A percentile compares a stretch with the other conserved stretches of the same genome.
Conservation (phyloP, 2,329 filamentous ascomycete genomes). For the Talaromyces verruculosus region DNA sequence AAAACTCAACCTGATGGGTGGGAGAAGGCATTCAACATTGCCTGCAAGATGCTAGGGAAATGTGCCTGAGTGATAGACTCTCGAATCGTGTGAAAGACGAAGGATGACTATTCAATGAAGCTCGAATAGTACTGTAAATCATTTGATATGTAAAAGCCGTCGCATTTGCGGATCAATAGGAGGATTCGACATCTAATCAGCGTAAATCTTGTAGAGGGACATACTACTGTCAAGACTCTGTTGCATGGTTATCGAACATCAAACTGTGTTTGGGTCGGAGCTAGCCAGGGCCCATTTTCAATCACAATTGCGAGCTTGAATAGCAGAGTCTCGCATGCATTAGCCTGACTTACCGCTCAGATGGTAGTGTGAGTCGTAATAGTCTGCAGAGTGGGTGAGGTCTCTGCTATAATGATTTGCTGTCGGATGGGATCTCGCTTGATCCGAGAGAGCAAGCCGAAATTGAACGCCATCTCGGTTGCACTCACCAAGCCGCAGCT, state of each 20-base stretch:
- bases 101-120: not conserved
- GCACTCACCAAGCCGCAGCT: not conserved
- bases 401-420: not conserved
- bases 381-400: not conserved
- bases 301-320: not conserved
- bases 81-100: not conserved
- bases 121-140: not conserved
- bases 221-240: not conserved
- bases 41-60: not conserved
- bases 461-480: not conserved
- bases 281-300: not conserved
- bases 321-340: not conserved
- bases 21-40: not conserved
- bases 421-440: not conserved
- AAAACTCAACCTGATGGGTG: not conserved
- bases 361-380: not conserved
- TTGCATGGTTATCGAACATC: not conserved
- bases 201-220: not conserved
- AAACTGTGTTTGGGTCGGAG: not conserved
- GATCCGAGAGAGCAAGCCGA: not conserved
- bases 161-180: not conserved
- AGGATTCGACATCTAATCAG: not conserved
- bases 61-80: not conserved
- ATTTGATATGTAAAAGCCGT: too few relatives aligned
- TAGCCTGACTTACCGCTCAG: not conserved